Percentiles rank a stretch among this genome's conserved stretches.
Conservation (phyloP, 495 filamentous ascomycete genomes). For the Aspergillus nidulans region DNA sequence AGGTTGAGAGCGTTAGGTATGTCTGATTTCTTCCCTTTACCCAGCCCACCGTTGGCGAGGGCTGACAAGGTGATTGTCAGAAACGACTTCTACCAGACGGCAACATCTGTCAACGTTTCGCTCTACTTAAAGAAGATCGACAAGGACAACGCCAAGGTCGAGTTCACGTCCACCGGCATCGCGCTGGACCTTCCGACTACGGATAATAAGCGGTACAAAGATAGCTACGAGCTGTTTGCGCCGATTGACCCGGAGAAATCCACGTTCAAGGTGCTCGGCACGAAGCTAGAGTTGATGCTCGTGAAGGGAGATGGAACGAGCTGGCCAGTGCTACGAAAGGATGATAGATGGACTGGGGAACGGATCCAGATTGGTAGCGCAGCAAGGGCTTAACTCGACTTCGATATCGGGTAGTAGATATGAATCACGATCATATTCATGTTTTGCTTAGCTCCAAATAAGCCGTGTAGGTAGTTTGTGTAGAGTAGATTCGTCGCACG, state of each 20-base stretch:
- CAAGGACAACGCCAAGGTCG: slow-evolving; percentile 66
- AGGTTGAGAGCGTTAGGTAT: slow-evolving; percentile 67
- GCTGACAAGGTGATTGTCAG: slow-evolving; percentile 33
- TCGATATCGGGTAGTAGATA: slow-evolving; percentile 3
- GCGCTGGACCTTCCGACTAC: slow-evolving; percentile 76
- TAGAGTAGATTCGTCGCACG: too few relatives aligned
- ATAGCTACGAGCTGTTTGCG: slow-evolving; percentile 70
- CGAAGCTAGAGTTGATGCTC: slow-evolving; percentile 86
- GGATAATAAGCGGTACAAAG: slow-evolving; percentile 78
- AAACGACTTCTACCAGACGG: slow-evolving; percentile 93
- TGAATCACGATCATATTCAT: background rate
- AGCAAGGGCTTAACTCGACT: slow-evolving; percentile 52
- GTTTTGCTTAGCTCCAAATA: background rate
- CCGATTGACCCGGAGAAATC: slow-evolving; percentile 68
- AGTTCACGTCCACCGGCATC: slow-evolving; percentile 57
- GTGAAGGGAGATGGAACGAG: slow-evolving; percentile 75
- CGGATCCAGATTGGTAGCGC: slow-evolving; percentile 80
- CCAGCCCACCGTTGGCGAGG: background rate
- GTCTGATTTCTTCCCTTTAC: slow-evolving; percentile 12
- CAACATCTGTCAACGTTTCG: slow-evolving; percentile 77
- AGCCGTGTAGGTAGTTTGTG: background rate
- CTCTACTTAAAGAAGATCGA: slow-evolving; percentile 97
- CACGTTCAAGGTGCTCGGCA: slow-evolving; percentile 82
- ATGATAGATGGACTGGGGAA: slow-evolving; percentile 72
- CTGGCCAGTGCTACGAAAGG: slow-evolving; percentile 87